phyloP scores from a whole-genome alignment of 176 grass and related monocot genomes.

The Bolboschoenus planiculmis region DNA sequence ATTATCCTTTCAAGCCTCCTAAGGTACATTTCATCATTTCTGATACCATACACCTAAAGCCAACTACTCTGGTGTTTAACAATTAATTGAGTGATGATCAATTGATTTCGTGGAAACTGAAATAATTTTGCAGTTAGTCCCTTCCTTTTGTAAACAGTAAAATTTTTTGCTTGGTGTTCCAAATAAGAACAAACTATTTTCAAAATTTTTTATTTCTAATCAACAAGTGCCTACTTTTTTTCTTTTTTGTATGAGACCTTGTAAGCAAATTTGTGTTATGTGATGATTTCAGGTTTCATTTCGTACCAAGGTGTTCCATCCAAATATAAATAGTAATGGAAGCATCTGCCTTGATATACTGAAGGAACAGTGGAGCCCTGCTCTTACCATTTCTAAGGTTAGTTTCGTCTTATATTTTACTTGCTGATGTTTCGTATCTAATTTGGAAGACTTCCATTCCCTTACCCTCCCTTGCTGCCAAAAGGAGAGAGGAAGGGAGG shows the following conservation, averaged over 20 bases:
- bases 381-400: constrained; percentile 85
- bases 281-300: constrained; percentile 56
- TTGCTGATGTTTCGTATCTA: background rate
- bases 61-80: background rate
- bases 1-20: constrained; percentile 89
- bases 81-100: background rate
- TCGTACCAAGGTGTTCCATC: constrained; percentile 90
- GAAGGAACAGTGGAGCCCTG: constrained; percentile 89
- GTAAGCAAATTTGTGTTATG: background rate
- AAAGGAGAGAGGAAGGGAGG: too few species aligned
- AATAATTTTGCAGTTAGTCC: background rate
- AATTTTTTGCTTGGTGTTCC: background rate
- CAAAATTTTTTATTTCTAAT: background rate
- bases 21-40: constrained; percentile 38
- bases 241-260: background rate
- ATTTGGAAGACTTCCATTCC: too few species aligned
- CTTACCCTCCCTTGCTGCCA: too few species aligned
- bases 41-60: background rate
- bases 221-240: background rate
- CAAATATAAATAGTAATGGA: constrained; percentile 80
- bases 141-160: background rate
- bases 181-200: background rate
- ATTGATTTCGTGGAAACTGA: background rate
- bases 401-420: background rate
- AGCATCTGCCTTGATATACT: constrained; percentile 92